phyloP scores from a whole-genome alignment of 2,329 filamentous ascomycete species.

The Tolypocladium tundrense region DNA sequence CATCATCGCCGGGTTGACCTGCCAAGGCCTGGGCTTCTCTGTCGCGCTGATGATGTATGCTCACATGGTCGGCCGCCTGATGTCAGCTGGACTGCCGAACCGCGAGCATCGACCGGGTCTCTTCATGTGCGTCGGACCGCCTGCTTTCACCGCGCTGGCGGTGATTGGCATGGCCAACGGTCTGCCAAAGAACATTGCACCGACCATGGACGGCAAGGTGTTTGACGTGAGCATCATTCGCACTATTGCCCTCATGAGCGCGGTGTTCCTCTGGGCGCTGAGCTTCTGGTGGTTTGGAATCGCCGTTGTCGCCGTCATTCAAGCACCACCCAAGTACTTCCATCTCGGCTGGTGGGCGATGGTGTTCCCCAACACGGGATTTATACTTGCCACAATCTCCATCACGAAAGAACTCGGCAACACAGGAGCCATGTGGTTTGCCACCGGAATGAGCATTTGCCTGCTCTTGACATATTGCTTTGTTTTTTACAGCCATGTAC shows the following conservation, averaged over 20 bases:
- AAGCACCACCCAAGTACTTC: slow-evolving; percentile 36
- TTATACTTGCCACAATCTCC: slow-evolving; percentile 45
- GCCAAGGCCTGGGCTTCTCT: slow-evolving; percentile 59
- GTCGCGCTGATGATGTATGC: slow-evolving; percentile 65
- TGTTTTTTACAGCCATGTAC: slow-evolving; percentile 30
- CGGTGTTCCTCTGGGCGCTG: slow-evolving; percentile 55
- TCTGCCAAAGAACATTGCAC: slow-evolving; percentile 33
- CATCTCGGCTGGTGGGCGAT: slow-evolving; percentile 56
- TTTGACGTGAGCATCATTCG: slow-evolving; percentile 33
- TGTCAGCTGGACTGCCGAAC: slow-evolving; percentile 52
- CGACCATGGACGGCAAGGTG: slow-evolving; percentile 26
- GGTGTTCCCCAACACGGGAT: slow-evolving; percentile 53
- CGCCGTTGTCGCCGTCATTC: slow-evolving; percentile 21
- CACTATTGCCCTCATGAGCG: slow-evolving; percentile 34
- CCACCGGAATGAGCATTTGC: slow-evolving; percentile 38
- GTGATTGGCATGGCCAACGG: slow-evolving; percentile 53
- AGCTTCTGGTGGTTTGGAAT: slow-evolving; percentile 47
- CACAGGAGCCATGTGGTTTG: slow-evolving; percentile 34
- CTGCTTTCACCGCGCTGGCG: slow-evolving; percentile 60
- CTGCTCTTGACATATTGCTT: slow-evolving; percentile 30
- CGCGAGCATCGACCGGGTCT: slow-evolving; percentile 55
- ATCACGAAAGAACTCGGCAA: slow-evolving; percentile 39
- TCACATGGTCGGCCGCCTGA: slow-evolving; percentile 61
- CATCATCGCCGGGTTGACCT: slow-evolving; percentile 54
- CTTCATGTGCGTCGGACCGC: slow-evolving; percentile 69